These are phyloP conservation scores for Cavenderia fasciculata DNA, from an alignment of 78 protist genomes.

Conservation along the genomic window DNA sequence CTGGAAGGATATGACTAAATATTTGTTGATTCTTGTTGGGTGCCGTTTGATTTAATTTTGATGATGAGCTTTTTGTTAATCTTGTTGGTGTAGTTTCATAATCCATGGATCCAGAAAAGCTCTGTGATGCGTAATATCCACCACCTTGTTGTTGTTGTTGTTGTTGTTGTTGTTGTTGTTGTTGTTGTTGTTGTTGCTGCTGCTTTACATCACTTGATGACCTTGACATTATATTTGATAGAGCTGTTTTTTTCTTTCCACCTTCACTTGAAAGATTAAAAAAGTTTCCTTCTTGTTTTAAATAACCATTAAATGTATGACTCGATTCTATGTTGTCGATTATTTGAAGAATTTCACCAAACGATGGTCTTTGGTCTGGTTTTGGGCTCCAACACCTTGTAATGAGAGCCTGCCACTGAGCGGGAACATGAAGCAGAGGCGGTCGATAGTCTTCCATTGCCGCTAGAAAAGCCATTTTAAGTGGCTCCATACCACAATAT, in stretches of 20 bases:
- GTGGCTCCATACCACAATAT: slow-evolving; percentile 69
- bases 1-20: too few species aligned
- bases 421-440: slow-evolving; percentile 13
- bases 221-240: too few species aligned
- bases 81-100: slow-evolving; percentile 6
- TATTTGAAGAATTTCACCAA: slow-evolving; percentile 27
- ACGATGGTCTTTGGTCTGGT: slow-evolving; percentile 49
- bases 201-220: neutral
- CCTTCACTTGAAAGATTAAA: too few species aligned
- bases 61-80: neutral
- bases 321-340: slow-evolving; percentile 41
- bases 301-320: neutral
- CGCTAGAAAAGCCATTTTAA: slow-evolving; percentile 57
- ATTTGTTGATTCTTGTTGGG: too few species aligned
- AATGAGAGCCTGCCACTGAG: slow-evolving; percentile 3
- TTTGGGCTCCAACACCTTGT: slow-evolving; percentile 30
- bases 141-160: neutral
- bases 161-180: neutral
- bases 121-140: slow-evolving; percentile 23
- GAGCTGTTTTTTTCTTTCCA: too few species aligned
- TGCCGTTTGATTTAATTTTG: too few species aligned
- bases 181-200: neutral
- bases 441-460: slow-evolving; percentile 64
- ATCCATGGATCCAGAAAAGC: too few species aligned
- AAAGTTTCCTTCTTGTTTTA: too few species aligned